Base-by-base conservation (phyloP, 1,284 basidiomycete species). In the Hortiboletus rubellus region DNA sequence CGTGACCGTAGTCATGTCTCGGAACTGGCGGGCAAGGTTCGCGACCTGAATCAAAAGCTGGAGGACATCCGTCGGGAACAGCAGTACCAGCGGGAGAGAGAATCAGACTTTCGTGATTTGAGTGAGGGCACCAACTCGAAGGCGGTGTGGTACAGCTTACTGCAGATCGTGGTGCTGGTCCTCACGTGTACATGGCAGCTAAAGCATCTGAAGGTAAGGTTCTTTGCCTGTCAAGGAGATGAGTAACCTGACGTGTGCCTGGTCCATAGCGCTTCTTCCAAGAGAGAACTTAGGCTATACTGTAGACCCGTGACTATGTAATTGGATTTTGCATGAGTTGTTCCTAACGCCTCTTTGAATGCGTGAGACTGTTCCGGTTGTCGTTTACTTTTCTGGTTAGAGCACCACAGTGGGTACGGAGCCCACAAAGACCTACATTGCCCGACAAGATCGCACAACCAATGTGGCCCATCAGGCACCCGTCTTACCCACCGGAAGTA, bases 71-170 rank as follows among this genome's bases (percentile, higher is more conserved):
- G 94, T 54, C 82, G 94, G 44, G 97, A 99, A 75, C 97, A 99
- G 77, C 94, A 97, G 73, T 99, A 97, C 72, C 96, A 99, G 79
- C 83, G 97, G 45, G 96, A 99, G 73, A 80, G 94, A 57, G 97
- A 99, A 76, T 82, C 90, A n/a, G 87, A 89, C 63, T 99, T 93
- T 72, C 81, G 97, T 43, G 79, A 96, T 73, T 74, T 98, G 59
- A 94, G 91, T 65, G 97, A 99, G 76, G 70, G 77, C 33, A 96
- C 93, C 36, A 99, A 99, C 75, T 75, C 87, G 31, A 80, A 89
- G 60, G 95, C 96, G 1, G 87, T 98, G 52, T 98, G 92, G 92
- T 99, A 96, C 77, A 93, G 88, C 68, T 58, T 97, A 11, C 78
- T 85, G 41, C 96, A 99, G 79, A 92, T 98, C 60, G 74, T 84